Conservation (phyloP, 2,329 filamentous ascomycete species). For the Scolecobasidium constrictum region DNA sequence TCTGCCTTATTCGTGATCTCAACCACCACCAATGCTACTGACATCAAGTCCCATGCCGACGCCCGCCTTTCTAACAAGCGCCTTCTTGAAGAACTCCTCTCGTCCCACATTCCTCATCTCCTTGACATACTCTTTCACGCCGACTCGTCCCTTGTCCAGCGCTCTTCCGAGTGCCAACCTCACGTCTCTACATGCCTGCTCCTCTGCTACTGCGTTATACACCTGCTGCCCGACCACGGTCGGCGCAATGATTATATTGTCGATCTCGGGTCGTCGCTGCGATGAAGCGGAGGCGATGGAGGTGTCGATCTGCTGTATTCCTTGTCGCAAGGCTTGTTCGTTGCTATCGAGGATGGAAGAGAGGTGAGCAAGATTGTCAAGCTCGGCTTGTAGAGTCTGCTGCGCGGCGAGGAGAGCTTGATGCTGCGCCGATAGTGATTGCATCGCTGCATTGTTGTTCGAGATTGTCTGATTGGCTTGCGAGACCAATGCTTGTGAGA, state of each 20-base stretch:
- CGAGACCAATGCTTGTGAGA: slow-evolving; percentile 58
- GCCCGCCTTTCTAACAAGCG: slow-evolving; percentile 65
- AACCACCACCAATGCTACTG: too few species aligned
- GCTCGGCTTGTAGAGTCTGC: slow-evolving; percentile 60
- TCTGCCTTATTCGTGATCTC: too few species aligned
- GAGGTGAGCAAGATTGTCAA: slow-evolving; percentile 58
- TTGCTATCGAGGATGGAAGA: slow-evolving; percentile 64
- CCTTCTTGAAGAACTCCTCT: slow-evolving; percentile 79
- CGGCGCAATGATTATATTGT: slow-evolving; percentile 85
- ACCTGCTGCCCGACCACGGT: slow-evolving; percentile 89
- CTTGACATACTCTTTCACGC: slow-evolving; percentile 64
- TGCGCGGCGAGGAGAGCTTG: slow-evolving; percentile 63
- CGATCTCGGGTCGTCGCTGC: slow-evolving; percentile 64
- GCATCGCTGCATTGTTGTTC: slow-evolving; percentile 64
- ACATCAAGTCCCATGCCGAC: slow-evolving; percentile 58
- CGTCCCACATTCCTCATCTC: slow-evolving; percentile 60
- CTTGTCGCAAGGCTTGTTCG: slow-evolving; percentile 64
- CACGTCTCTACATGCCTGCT: slow-evolving; percentile 74
- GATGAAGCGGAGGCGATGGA: slow-evolving; percentile 63
- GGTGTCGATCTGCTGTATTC: slow-evolving; percentile 66
- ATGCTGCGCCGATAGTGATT: slow-evolving; percentile 68
- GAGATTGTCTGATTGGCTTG: slow-evolving; percentile 58
- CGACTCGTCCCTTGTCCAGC: slow-evolving; percentile 61
- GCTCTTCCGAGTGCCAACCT: slow-evolving; percentile 72
- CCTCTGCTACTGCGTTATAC: slow-evolving; percentile 81